Evolutionary conservation across 176 grass and related monocot genomes (phyloP).

Genomic region (Triticum timopheevii): DNA sequence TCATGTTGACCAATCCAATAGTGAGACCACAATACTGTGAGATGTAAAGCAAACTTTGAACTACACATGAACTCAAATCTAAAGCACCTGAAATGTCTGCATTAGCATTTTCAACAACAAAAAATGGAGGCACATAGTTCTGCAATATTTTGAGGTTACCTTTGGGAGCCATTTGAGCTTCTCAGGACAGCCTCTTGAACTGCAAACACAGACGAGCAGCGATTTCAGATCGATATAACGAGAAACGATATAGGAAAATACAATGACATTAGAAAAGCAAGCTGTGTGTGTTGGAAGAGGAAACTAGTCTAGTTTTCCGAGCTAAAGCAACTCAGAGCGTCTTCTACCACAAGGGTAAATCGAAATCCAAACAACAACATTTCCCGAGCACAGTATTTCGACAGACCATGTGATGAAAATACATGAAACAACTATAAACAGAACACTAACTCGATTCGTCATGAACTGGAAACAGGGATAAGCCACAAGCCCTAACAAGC

Average conservation of each 20-base stretch:
- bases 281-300: background rate
- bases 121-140: background rate
- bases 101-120: background rate
- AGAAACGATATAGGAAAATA: background rate
- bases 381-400: background rate
- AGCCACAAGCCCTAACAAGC: background rate
- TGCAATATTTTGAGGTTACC: conserved; percentile 5
- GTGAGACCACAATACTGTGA: background rate
- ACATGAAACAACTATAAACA: background rate
- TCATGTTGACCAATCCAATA: background rate
- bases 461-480: background rate
- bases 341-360: background rate
- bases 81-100: background rate
- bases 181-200: conserved; percentile 18
- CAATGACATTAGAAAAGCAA: background rate
- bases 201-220: background rate
- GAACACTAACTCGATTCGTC: background rate
- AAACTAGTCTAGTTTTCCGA: background rate
- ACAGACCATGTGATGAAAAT: background rate
- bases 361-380: background rate
- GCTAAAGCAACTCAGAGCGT: background rate
- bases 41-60: background rate
- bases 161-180: conserved; percentile 44
- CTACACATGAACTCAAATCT: background rate
- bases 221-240: background rate